Percentiles rank a stretch among this genome's conserved stretches.
Evolutionary conservation across 805 yeast species (phyloP).

Genomic region (Yarrowia sp.): DNA sequence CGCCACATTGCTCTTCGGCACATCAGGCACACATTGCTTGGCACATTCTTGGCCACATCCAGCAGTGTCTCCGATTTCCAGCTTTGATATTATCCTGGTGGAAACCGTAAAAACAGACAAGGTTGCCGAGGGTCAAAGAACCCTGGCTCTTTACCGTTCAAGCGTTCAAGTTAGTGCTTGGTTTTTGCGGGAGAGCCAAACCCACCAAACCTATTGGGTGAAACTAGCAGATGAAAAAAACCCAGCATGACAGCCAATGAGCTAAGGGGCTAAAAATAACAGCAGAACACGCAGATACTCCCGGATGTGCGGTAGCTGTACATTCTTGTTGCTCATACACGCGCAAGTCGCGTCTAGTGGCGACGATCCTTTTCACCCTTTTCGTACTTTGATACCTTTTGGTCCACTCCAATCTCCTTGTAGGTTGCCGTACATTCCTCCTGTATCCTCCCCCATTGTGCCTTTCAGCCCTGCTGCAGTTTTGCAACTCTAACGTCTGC

Average conservation of each 20-base stretch:
- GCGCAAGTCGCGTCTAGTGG: background rate
- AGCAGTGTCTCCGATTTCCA: background rate
- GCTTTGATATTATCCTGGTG: background rate
- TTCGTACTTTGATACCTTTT: background rate
- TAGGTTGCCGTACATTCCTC: constrained; percentile 14
- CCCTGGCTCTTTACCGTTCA: background rate
- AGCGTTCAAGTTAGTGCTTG: background rate
- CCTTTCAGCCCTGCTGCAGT: constrained; percentile 17
- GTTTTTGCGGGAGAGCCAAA: background rate
- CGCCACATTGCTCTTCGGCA: background rate
- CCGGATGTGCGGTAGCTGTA: background rate
- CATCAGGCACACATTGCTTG: background rate
- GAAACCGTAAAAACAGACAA: background rate
- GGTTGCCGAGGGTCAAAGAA: background rate
- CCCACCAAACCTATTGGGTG: background rate
- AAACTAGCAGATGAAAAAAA: background rate
- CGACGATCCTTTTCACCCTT: constrained; percentile 10
- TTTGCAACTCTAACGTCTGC: background rate
- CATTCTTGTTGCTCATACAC: background rate
- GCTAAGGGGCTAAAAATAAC: background rate
- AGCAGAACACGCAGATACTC: too few relatives aligned
- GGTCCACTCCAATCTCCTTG: constrained; percentile 1
- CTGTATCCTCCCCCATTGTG: constrained; percentile 11
- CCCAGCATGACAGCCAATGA: background rate
- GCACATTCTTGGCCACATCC: constrained; percentile 11